A percentile compares a stretch with the other conserved stretches of the same genome.
These are phyloP conservation scores for Populus davidiana DNA, from an alignment of 345 rosid species.

Conservation along the genomic window DNA sequence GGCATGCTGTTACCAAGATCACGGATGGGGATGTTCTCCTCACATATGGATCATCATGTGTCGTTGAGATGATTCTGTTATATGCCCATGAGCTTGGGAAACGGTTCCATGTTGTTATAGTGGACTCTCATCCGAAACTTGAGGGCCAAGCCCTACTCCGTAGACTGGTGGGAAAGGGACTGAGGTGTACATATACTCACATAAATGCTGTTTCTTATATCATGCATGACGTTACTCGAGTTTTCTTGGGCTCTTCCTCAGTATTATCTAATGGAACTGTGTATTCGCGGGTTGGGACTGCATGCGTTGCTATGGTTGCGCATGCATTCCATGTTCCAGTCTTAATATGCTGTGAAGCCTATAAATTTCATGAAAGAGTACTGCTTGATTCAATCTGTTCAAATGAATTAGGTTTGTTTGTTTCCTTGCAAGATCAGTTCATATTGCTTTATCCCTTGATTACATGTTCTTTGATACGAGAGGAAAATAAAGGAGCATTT, in stretches of 20 bases:
- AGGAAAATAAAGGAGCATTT: not conserved
- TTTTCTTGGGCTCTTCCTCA: conserved; percentile 88
- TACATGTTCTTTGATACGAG: not conserved
- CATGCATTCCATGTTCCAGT: conserved; percentile 80
- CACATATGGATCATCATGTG: conserved; percentile 78
- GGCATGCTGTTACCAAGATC: conserved; percentile 79
- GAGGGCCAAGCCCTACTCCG: conserved; percentile 85
- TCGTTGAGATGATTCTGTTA: conserved; percentile 80
- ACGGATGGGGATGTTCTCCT: conserved; percentile 90
- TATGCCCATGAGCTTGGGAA: conserved; percentile 79
- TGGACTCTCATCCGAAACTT: conserved; percentile 88
- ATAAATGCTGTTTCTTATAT: conserved; percentile 85
- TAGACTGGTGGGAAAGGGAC: conserved; percentile 77
- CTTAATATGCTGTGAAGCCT: conserved; percentile 90
- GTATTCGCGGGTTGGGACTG: conserved; percentile 94
- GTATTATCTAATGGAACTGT: conserved; percentile 91
- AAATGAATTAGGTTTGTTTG: conserved; percentile 75
- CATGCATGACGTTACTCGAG: conserved; percentile 92
- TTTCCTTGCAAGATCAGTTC: not conserved
- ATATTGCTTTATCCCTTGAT: not conserved
- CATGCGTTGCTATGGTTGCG: conserved; percentile 96
- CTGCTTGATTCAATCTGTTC: conserved; percentile 95
- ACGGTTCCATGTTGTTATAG: conserved; percentile 78
- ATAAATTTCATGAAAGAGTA: conserved; percentile 93
- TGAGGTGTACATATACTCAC: conserved; percentile 79